Evolutionary conservation across 2,329 filamentous ascomycete species (phyloP).

Genomic region (Xylaria sp.): DNA sequence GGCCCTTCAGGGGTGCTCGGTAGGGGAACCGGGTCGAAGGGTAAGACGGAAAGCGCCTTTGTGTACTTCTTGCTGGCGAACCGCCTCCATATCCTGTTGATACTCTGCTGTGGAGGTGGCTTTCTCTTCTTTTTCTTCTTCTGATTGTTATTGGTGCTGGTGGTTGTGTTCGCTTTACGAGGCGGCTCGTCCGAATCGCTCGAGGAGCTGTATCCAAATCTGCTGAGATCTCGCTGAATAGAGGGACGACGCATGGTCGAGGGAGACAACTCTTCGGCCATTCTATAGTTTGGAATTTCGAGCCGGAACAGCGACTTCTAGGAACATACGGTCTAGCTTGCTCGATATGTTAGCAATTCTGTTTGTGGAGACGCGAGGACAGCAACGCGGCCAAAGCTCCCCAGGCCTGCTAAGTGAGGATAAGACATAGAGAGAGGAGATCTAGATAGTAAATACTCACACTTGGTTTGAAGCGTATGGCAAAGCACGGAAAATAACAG

Average conservation of each 20-base stretch:
- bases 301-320: background rate
- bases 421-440: background rate
- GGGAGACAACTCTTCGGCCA: slow-evolving; percentile 20
- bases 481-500: background rate
- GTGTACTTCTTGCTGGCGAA: slow-evolving; percentile 71
- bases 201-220: slow-evolving; percentile 61
- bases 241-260: slow-evolving; percentile 33
- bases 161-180: slow-evolving; percentile 50
- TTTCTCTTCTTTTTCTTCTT: slow-evolving; percentile 69
- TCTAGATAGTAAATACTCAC: slow-evolving; percentile 6
- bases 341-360: slow-evolving; percentile 9
- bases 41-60: slow-evolving; percentile 73
- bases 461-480: background rate
- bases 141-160: slow-evolving; percentile 53
- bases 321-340: slow-evolving; percentile 5
- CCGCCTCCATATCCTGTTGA: slow-evolving; percentile 74
- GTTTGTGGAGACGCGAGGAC: background rate
- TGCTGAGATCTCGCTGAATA: slow-evolving; percentile 43
- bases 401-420: too few relatives aligned
- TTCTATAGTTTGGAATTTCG: slow-evolving; percentile 12
- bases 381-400: background rate
- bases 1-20: slow-evolving; percentile 62
- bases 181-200: slow-evolving; percentile 60
- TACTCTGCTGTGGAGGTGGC: slow-evolving; percentile 71
- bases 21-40: slow-evolving; percentile 69